These are phyloP conservation scores for Aspergillus felis DNA, from an alignment of 2,329 filamentous ascomycete species.

Conservation along the genomic window DNA sequence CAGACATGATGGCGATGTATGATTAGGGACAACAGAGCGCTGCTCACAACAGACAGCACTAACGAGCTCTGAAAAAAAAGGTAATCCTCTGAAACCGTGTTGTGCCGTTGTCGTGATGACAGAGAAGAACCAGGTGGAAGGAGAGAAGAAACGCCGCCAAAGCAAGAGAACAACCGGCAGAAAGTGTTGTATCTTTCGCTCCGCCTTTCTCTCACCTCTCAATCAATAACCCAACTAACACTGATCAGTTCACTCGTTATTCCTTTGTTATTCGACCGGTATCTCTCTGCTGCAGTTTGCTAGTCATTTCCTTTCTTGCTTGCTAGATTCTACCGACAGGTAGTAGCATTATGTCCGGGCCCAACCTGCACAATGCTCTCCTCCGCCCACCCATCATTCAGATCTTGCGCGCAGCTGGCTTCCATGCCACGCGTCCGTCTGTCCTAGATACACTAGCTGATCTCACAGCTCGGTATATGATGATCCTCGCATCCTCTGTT, in stretches of 20 bases:
- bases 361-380: slow-evolving; percentile 66
- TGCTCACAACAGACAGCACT: background rate
- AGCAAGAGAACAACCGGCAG: background rate
- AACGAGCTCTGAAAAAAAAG: background rate
- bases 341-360: slow-evolving; percentile 40
- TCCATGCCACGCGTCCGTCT: slow-evolving; percentile 74
- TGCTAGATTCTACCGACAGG: background rate
- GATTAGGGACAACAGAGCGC: background rate
- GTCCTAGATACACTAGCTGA: slow-evolving; percentile 87
- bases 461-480: slow-evolving; percentile 75
- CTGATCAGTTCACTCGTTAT: background rate
- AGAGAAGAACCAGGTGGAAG: background rate
- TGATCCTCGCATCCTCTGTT: slow-evolving; percentile 68
- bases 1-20: slow-evolving; percentile 29
- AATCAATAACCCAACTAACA: background rate
- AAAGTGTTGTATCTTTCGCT: slow-evolving; percentile 2
- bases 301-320: background rate
- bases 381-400: slow-evolving; percentile 84
- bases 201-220: slow-evolving; percentile 1
- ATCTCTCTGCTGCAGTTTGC: background rate
- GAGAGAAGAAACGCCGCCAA: background rate
- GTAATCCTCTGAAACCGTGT: background rate
- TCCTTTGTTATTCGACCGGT: background rate
- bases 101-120: background rate
- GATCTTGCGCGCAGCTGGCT: slow-evolving; percentile 86